Base-by-base conservation (phyloP, 345 rosid species). In the Cardamine resedifolia region DNA sequence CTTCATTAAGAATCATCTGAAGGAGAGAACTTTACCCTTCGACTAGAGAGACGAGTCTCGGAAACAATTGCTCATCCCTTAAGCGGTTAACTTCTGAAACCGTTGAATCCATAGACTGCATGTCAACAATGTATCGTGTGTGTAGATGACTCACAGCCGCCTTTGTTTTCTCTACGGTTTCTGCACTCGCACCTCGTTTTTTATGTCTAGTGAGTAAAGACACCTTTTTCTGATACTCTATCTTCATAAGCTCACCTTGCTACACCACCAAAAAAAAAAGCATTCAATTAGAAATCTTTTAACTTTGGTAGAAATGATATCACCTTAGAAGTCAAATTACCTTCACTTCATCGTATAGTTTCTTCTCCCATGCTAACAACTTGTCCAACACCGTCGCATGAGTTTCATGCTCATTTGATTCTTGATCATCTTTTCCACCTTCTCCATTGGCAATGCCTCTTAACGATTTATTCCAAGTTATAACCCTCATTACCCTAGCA, bases 161-260 rank as follows among this genome's bases (percentile, higher is more conserved):
- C 75, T 91, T 95, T 49, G 94, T 87, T 84, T 88, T 91, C 79
- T 95, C 98, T 76, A 91, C 72, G n/a, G 97, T 84, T 71, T 91
- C 96, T 34, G 85, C 79, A 80, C 83, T 78, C 24, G 88, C 84
- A 49, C 87, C 86, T 51, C 93, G 90, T 70, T 88, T 88, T 82
- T 90, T 95, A 81, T 85, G 94, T 81, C 80, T 87, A 80, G 82
- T 88, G 31, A 95, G 85, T 81, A 80, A 64, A 43, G 85, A 58
- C 47, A 90, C 88, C 78, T 95, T 95, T 78, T 82, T 87, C 80
- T 85, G 90, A 81, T 95, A 95, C 79, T 91, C 98, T 0, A 91
- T 87, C 88, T 95, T 95, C 93, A 90, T 91, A 62, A 88, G 81
- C 87, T 95, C 99, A 33, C 96, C 90, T 88, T 89, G 97, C 98